Evolutionary conservation across 176 grass and related monocot genomes (phyloP).

Genomic region (Eleusine indica): DNA sequence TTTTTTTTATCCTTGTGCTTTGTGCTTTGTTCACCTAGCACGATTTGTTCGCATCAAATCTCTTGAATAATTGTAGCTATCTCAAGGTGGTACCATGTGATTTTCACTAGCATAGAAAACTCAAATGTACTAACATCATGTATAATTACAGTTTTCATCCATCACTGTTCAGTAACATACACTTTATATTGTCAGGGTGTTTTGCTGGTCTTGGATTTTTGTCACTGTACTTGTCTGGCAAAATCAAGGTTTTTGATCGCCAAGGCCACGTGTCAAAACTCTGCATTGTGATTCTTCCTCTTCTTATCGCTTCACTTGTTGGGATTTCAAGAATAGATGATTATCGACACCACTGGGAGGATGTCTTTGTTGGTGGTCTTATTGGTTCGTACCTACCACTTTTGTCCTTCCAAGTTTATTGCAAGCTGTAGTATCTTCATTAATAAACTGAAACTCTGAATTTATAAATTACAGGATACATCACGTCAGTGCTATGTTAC

Average conservation of each 20-base stretch:
- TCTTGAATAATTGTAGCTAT: not conserved
- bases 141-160: not conserved
- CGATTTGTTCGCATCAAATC: not conserved
- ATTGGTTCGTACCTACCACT: constrained; percentile 51
- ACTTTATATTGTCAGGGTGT: constrained; percentile 52
- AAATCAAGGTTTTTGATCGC: constrained; percentile 69
- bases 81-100: not conserved
- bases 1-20: constrained; percentile 3
- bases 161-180: not conserved
- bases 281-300: constrained; percentile 77
- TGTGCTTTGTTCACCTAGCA: not conserved
- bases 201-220: constrained; percentile 92
- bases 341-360: constrained; percentile 92
- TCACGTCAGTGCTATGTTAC: constrained; percentile 63
- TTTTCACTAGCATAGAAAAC: constrained; percentile 19
- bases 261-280: constrained; percentile 81
- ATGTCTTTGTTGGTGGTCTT: constrained; percentile 71
- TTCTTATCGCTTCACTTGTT: constrained; percentile 70
- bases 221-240: constrained; percentile 75
- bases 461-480: constrained; percentile 48
- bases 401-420: not conserved
- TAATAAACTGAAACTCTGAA: not conserved
- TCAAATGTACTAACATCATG: not conserved
- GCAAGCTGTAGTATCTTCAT: not conserved
- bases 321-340: constrained; percentile 76